Evolutionary conservation across 176 grass and related monocot species (phyloP), one percentile per base, ranked within the genome.

Genomic region (Rhynchospora breviuscula): DNA sequence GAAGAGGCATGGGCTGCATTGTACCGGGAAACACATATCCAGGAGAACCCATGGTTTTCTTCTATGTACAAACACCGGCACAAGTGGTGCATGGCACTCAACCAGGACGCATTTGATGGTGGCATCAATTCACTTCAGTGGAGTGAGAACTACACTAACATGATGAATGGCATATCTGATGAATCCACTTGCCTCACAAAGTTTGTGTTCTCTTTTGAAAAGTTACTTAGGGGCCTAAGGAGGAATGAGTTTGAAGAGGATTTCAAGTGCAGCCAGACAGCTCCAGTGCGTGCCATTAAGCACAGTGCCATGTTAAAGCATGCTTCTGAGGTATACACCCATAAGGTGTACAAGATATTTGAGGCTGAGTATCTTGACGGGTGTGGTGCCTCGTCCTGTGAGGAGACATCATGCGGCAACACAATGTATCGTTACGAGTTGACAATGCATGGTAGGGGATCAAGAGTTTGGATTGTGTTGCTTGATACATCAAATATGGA

Each of bases 331-430:
- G 86, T 86, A 10, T 96, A 91, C 63, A 93, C 93, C 1, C 93
- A 93, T 66, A 91, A 86, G 76, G 87, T 96, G 33, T 96, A 96
- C 68, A 96, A 93, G 78, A 81, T 96, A 89, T 96, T 93, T 89
- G 93, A 96, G 83, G 79, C 86, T 10, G 93, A 96, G 86, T 96
- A 89, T 79, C 80, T 93, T 9, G 93, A 96, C 73, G 93, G 93
- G 15, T 93, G 93, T 82, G 93, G 93, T 70, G 89, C 93, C 53
- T 92, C 93, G 11, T 90, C 88, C 57, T 90, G 88, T 66, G 73
- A 96, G 67, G 88, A 96, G 85, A 89, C 56, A 78, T 86, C 87
- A 1, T 87, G 86, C 63, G 82, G 87, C 73, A 87, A 85, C 67
- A 93, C 78, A 44, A 81, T 89, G 81, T 91, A 90, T 59, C 88